Evolutionary conservation across 2,329 filamentous ascomycete species (phyloP), one percentile per base, ranked within the genome.

Genomic region (Alternaria sp.): DNA sequence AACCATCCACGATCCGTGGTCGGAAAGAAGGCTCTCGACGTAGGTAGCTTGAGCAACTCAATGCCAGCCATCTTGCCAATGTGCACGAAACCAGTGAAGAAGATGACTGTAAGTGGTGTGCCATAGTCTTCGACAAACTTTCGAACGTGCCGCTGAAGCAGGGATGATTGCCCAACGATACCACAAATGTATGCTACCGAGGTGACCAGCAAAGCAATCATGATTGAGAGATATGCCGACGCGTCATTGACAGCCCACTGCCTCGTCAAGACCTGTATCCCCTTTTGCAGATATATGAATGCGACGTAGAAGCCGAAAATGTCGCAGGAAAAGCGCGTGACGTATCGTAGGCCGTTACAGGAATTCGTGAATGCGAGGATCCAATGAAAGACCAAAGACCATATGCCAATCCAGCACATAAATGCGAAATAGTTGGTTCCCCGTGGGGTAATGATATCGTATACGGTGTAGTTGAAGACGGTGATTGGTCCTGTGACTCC

Each of bases 271-370:
- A 96, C 92, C 79, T 97, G 92, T 63, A 97, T 90, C 16, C 93
- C 93, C 79, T 97, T 97, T 74, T 97, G 92, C 20, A 97, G 84
- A 75, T 97, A 97, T 78, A 97, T 94, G 74, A 92, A 93, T 58
- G 93, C 93, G 49, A 97, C 93, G 75, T 97, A 97, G 81, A 97
- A 96, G 52, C 93, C 93, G 68, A 97, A 97, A 72, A 94, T 95
- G 78, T 97, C 93, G 80, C 93, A 97, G 25, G 92, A 93, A 76
- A 97, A 97, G 14, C 92, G 87, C 1, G 93, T 97, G 22, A 97
- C 93, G 78, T 94, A 97, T 73, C 89, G 90, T n/a, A 97, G 84
- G 72, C 86, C 91, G 79, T 97, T 95, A 82, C 93, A 97, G 2
- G 92, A 89, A 76, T 97, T 97, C 11, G 91, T 92, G 57, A 92